These are phyloP conservation scores for Avena atlantica DNA, from an alignment of 176 grass and related monocot species.

Conservation along the genomic window DNA sequence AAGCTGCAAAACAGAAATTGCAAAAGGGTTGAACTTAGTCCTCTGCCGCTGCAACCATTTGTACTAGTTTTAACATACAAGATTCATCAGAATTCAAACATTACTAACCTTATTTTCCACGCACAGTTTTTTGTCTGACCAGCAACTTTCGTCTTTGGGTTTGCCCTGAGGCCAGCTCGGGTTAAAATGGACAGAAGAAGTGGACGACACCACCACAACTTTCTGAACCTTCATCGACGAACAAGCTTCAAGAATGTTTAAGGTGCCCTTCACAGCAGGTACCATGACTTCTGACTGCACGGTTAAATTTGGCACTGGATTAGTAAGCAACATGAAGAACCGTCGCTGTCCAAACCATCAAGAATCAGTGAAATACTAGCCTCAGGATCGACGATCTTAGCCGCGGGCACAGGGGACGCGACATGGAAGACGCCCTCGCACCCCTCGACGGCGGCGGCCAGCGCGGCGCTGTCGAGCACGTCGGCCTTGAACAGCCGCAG, in stretches of 20 bases:
- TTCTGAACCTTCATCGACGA: constrained; percentile 17
- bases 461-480: constrained; percentile 42
- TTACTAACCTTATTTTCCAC: constrained; percentile 18
- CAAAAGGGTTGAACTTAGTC: background rate
- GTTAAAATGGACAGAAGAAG: constrained; percentile 24
- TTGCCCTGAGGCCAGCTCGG: constrained; percentile 38
- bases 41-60: background rate
- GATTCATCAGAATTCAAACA: too few species aligned
- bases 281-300: constrained; percentile 53
- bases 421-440: constrained; percentile 58
- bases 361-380: background rate
- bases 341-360: background rate
- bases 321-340: background rate
- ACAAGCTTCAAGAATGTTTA: constrained; percentile 38
- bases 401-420: constrained; percentile 49
- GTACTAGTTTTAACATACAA: background rate
- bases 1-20: constrained; percentile 24
- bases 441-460: constrained; percentile 46
- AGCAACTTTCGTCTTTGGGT: constrained; percentile 40
- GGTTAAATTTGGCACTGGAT: background rate
- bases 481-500: constrained; percentile 62
- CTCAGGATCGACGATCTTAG: background rate
- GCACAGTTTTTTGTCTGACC: constrained; percentile 38
- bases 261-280: constrained; percentile 37
- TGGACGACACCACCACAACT: constrained; percentile 40